Percentiles rank a stretch among this genome's conserved stretches.
phyloP scores from a whole-genome alignment of 768 basidiomycete species.

The Tulasnella sp. region DNA sequence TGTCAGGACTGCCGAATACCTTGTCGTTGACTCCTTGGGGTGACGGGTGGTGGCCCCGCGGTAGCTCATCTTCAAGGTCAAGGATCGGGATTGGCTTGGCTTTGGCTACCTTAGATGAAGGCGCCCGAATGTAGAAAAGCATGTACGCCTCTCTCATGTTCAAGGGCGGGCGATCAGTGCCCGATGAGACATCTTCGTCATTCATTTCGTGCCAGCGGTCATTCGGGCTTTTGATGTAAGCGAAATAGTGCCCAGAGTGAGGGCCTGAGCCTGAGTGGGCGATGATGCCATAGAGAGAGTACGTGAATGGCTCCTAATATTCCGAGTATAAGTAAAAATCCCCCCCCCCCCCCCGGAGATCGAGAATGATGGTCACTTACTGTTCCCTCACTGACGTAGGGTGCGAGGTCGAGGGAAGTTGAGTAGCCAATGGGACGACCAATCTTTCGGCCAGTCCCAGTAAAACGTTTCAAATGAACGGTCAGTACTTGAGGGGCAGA shows the following conservation, averaged over 20 bases:
- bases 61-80: not conserved
- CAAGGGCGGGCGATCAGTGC: slow-evolving; percentile 45
- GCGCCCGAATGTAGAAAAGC: slow-evolving; percentile 73
- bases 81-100: not conserved
- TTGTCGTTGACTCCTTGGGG: not conserved
- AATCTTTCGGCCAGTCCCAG: slow-evolving; percentile 84
- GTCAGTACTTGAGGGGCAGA: slow-evolving; percentile 85
- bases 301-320: slow-evolving; percentile 57
- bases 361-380: slow-evolving; percentile 32
- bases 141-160: slow-evolving; percentile 82
- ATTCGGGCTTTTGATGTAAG: slow-evolving; percentile 66
- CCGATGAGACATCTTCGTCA: slow-evolving; percentile 65
- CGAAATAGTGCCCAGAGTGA: slow-evolving; percentile 93
- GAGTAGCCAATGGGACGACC: slow-evolving; percentile 73
- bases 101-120: not conserved
- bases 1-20: slow-evolving; percentile 7
- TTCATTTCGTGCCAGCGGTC: slow-evolving; percentile 91
- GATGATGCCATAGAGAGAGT: slow-evolving; percentile 87
- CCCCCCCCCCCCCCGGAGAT: too few species aligned
- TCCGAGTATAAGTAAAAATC: not conserved
- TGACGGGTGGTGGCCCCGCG: not conserved
- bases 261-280: slow-evolving; percentile 90
- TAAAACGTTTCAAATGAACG: slow-evolving; percentile 92
- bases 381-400: slow-evolving; percentile 78
- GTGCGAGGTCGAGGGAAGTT: slow-evolving; percentile 63